Evolutionary conservation across 768 basidiomycete species (phyloP).

Genomic region (Dacryopinax primogenitus): DNA sequence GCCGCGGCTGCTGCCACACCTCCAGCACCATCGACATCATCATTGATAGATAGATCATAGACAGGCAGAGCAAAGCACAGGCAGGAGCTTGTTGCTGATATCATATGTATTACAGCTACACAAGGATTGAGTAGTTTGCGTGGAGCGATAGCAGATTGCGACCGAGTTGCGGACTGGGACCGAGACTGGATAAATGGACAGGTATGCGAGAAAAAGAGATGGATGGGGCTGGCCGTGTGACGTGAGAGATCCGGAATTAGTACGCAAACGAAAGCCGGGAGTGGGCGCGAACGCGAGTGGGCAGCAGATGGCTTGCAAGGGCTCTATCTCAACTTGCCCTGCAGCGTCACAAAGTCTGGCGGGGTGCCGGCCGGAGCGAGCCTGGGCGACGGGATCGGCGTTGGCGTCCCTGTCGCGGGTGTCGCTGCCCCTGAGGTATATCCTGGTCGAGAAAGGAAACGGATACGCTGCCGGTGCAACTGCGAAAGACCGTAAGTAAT

Average conservation of each 20-base stretch:
- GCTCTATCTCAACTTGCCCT: background rate
- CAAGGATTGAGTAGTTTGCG: constrained; percentile 8
- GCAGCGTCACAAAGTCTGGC: background rate
- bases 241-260: constrained; percentile 4
- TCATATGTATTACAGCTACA: constrained; percentile 10
- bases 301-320: background rate
- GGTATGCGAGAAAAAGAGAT: constrained; percentile 8
- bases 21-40: background rate
- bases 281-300: background rate
- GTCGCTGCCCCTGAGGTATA: constrained; percentile 16
- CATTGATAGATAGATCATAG: constrained; percentile 9
- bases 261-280: background rate
- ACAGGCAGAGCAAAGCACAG: background rate
- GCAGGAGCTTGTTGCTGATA: constrained; percentile 2
- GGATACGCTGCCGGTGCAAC: constrained; percentile 73
- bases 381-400: constrained; percentile 13
- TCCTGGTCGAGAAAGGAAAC: constrained; percentile 51
- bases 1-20: background rate
- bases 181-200: too few relatives aligned
- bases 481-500: constrained; percentile 23
- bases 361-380: background rate
- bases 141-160: constrained; percentile 5
- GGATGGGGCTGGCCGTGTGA: background rate
- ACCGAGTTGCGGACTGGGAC: background rate
- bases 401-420: constrained; percentile 13